Evolutionary conservation across 805 yeast genomes (phyloP), one percentile per base, ranked within the genome.

Genomic region (Wickerhamiella occidentalis): DNA sequence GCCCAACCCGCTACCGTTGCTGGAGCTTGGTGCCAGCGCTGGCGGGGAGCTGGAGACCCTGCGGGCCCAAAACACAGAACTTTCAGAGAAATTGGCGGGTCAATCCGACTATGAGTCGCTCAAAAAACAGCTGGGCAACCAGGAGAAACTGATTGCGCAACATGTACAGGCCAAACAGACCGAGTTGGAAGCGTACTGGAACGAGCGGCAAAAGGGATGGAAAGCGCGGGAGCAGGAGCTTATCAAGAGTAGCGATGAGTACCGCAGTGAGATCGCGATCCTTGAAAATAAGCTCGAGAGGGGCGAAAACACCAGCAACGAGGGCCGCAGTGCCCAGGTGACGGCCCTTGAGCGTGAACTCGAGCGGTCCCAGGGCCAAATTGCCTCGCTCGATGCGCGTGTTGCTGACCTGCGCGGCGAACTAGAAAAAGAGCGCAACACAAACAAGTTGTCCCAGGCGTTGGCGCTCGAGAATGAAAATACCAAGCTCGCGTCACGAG

Each of bases 1-100:
- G 0, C 96, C 96, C 0, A 96, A 90, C 66, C 97, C 97, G 1
- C 77, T 74, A 53, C 94, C 95, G 3, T 64, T 88, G 38, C 67
- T 90, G 51, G 83, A 82, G 56, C 73, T 78, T 35, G 64, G 73
- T 3, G 73, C 75, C 2, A n/a, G 46, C 13, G 30, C 45, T 17
- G 66, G 74, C 6, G 73, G 71, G 2, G 64, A 64, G 8, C 64
- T 83, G 45, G 72, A 72, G 51, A 66, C 68, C 9, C 30, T 51
- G 13, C 21, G 21, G 15, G 12, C 18, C 17, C 84, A 83, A 55
- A 74, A 72, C 49, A 58, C 60, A 3, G 52, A 55, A 17, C 58
- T 69, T 30, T 59, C 62, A 60, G 82, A 80, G 45, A 78, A 79
- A 60, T 61, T 85, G 36, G 67, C 81, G 15, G 71, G 72, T 50